Conservation (phyloP, 148 eudicot genomes). For the Rhododendron vialii region DNA sequence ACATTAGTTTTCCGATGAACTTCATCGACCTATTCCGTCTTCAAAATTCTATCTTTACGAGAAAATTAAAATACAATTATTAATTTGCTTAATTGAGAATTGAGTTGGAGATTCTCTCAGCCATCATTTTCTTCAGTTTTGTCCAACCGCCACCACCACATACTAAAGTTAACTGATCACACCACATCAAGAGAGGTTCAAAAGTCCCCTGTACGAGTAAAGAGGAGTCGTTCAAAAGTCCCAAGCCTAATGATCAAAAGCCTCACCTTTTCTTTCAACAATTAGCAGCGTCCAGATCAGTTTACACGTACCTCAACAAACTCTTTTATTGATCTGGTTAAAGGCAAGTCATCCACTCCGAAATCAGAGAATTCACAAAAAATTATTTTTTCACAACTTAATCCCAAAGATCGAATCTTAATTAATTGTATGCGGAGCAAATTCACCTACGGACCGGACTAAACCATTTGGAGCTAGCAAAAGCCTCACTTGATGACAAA, state of each 20-base stretch:
- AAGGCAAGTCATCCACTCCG: too few relatives aligned
- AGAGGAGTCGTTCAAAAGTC: neutral
- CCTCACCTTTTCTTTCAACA: neutral
- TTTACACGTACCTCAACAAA: too few relatives aligned
- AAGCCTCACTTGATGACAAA: neutral
- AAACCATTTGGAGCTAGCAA: too few relatives aligned
- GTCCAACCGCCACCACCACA: conserved; percentile 16
- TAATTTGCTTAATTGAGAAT: neutral
- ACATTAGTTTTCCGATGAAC: neutral
- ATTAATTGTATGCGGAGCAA: too few relatives aligned
- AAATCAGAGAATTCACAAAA: too few relatives aligned
- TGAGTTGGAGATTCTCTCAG: neutral
- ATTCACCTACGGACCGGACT: too few relatives aligned
- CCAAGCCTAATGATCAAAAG: neutral
- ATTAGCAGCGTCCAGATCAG: too few relatives aligned
- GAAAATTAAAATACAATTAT: too few relatives aligned
- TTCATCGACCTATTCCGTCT: neutral
- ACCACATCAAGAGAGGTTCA: neutral
- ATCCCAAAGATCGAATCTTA: too few relatives aligned
- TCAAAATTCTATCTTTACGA: too few relatives aligned
- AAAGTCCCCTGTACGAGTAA: neutral
- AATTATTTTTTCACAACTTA: too few relatives aligned
- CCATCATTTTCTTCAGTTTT: conserved; percentile 21
- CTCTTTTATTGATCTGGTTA: too few relatives aligned
- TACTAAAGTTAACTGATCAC: neutral